Evolutionary conservation across 495 filamentous ascomycete genomes (phyloP).

Genomic region (Glonium stellatum): DNA sequence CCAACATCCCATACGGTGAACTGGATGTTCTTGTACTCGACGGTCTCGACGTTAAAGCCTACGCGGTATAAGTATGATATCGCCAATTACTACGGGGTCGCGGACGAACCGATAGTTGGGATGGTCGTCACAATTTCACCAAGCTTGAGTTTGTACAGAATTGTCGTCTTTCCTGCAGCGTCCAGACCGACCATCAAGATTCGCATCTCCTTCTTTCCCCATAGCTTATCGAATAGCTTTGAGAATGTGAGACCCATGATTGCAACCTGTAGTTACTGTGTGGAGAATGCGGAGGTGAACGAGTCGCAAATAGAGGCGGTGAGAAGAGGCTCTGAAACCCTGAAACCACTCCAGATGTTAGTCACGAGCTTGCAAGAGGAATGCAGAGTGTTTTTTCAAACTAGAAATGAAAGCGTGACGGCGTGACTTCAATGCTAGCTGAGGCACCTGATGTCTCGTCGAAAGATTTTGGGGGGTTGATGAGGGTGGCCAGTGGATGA

Average conservation of each 20-base stretch:
- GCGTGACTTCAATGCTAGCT: not conserved
- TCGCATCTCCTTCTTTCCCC: constrained; percentile 99
- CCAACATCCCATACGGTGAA: constrained; percentile 99
- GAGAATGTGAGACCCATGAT: constrained; percentile 94
- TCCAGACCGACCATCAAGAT: constrained; percentile 99
- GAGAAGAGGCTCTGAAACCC: constrained; percentile 27
- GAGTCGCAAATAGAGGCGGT: constrained; percentile 23
- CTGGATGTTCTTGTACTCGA: constrained; percentile 99
- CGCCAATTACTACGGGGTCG: not conserved
- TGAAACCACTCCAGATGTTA: constrained; percentile 10
- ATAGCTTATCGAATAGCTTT: constrained; percentile 87
- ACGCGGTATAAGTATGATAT: constrained; percentile 13
- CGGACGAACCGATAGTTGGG: constrained; percentile 90
- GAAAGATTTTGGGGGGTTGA: constrained; percentile 4
- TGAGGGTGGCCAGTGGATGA: constrained; percentile 8
- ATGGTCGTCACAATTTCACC: constrained; percentile 99
- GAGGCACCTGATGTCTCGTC: not conserved
- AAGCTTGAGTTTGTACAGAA: constrained; percentile 99
- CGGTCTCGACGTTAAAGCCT: constrained; percentile 99
- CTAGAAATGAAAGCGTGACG: not conserved
- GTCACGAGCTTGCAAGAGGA: not conserved
- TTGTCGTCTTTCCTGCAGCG: constrained; percentile 99
- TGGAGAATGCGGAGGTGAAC: constrained; percentile 7
- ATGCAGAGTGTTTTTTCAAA: not conserved
- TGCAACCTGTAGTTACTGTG: constrained; percentile 36